phyloP scores from a whole-genome alignment of 768 basidiomycete species.

The Hericium rajendrae region DNA sequence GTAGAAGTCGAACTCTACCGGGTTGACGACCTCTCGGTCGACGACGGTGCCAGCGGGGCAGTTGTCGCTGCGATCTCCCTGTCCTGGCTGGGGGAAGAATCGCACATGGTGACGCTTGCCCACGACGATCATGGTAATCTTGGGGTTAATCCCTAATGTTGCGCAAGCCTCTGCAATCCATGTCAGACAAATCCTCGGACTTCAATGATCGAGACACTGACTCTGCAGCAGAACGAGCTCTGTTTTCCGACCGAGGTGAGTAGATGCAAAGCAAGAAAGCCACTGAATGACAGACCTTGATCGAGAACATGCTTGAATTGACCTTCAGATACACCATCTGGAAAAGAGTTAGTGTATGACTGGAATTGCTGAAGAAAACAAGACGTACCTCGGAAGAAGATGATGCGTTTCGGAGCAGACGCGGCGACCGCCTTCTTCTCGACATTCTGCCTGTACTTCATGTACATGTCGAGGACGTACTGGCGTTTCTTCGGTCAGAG shows the following conservation, averaged over 20 bases:
- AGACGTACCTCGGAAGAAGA: constrained; percentile 60
- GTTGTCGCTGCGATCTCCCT: constrained; percentile 62
- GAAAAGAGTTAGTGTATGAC: not conserved
- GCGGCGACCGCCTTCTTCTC: constrained; percentile 39
- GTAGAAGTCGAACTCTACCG: constrained; percentile 70
- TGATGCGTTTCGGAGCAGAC: constrained; percentile 50
- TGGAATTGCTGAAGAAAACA: not conserved
- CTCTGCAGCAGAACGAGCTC: constrained; percentile 56
- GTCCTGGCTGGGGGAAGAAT: constrained; percentile 42
- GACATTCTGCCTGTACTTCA: constrained; percentile 40
- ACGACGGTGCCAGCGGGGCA: constrained; percentile 72
- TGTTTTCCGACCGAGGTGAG: constrained; percentile 13
- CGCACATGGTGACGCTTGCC: constrained; percentile 69
- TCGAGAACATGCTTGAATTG: constrained; percentile 43
- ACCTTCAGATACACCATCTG: constrained; percentile 49
- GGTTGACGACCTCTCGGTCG: constrained; percentile 60
- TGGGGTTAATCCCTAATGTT: constrained; percentile 46
- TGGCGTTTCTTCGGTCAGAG: constrained; percentile 15
- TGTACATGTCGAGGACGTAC: constrained; percentile 50
- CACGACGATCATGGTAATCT: constrained; percentile 71
- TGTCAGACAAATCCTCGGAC: not conserved
- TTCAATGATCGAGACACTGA: constrained; percentile 18
- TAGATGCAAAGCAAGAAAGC: not conserved
- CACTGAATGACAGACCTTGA: constrained; percentile 29
- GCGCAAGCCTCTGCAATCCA: constrained; percentile 49